Base-by-base conservation (phyloP, 495 filamentous ascomycete species). In the Hypoxylon perforatum region DNA sequence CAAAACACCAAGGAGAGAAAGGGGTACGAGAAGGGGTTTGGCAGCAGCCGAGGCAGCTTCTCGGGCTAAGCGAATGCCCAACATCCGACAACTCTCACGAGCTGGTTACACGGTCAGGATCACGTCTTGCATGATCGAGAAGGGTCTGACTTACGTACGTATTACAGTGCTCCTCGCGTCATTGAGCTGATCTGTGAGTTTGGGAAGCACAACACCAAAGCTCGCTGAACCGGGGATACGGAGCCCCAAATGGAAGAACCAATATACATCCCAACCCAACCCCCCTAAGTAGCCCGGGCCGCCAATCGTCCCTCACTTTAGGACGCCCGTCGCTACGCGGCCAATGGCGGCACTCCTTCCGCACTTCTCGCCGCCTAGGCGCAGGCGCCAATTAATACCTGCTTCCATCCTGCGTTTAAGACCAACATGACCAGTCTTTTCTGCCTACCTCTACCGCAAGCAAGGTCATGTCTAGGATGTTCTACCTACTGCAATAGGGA, bases 51-150 rank as follows among this genome's bases (percentile, higher is more conserved):
- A n/a, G n/a, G n/a, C n/a, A n/a, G n/a, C n/a, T n/a, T n/a, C 8
- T 33, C 30, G 30, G 30, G 30, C 30, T 33, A 33, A 33, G 30
- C 30, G 30, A 33, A 5, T 33, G 8, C 30, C 2, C 30, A 3
- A 28, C 7, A 33, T 33, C 30, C 30, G 30, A 3, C 8, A 9
- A n/a, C 11, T 33, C 38, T n/a, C 47, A 51, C 18, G 15, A 30
- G 54, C n/a, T 46, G n/a, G 57, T 60, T 50, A 45, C 63, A 65
- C 63, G 15, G 36, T 11, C 7, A 65, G 56, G 63, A 60, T 60
- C 56, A 50, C 44, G 22, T 44, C 63, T n/a, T 41, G 35, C 48
- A 49, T 52, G 35, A 21, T 53, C 28, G 17, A 47, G 30, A 65
- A 36, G 23, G 14, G 42, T 48, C 36, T 15, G 18, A 41, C 2